These are phyloP conservation scores for Psidium guajava DNA, from an alignment of 345 rosid genomes.

Conservation along the genomic window DNA sequence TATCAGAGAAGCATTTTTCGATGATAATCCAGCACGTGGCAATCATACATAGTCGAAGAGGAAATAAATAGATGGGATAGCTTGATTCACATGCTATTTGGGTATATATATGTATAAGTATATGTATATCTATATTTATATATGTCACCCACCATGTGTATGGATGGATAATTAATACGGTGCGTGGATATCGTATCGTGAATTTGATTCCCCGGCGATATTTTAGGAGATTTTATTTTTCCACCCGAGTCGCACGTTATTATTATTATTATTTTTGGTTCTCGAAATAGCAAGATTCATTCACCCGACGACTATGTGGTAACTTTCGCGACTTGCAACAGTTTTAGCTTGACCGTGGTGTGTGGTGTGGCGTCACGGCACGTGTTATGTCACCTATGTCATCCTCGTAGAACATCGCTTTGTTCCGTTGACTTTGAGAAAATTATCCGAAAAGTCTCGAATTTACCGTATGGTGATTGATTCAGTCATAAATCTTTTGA, in stretches of 20 bases:
- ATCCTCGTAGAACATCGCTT: background rate
- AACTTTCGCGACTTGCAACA: background rate
- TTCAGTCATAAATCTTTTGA: too few species aligned
- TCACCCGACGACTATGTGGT: background rate
- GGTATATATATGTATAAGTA: too few species aligned
- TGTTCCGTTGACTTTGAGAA: background rate
- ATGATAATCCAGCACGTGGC: background rate
- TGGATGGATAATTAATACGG: background rate
- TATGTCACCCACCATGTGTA: background rate
- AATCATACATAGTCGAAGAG: background rate
- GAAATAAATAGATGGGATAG: background rate
- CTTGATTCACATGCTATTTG: background rate
- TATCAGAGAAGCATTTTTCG: too few species aligned
- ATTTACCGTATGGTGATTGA: fast-evolving
- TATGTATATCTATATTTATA: too few species aligned
- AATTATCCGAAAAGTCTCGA: too few species aligned
- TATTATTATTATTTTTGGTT: background rate
- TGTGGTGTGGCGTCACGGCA: background rate
- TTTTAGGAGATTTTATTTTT: background rate
- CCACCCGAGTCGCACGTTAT: background rate
- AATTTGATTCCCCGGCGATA: background rate
- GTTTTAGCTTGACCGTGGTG: too few species aligned
- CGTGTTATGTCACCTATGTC: too few species aligned
- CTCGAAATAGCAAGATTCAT: background rate
- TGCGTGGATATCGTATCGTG: background rate